Evolutionary conservation across 1,284 basidiomycete species (phyloP), one percentile per base, ranked within the genome.

Genomic region (Fomes fomentarius): DNA sequence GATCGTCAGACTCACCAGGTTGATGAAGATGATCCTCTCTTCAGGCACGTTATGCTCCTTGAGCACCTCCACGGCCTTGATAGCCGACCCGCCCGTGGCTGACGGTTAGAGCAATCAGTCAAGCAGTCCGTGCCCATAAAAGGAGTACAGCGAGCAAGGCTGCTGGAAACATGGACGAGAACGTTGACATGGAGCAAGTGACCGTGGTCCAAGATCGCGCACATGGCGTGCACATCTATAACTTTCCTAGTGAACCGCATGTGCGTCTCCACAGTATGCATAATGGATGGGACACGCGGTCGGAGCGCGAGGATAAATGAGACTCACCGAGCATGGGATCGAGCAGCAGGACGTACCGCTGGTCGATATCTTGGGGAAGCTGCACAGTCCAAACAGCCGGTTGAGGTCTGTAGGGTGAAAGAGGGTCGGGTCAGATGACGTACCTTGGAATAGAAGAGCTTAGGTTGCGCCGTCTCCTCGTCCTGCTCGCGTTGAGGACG

Each of bases 21-120:
- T 98, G 63, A 99, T 84, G 75, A 99, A 99, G 63, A 99, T 90
- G 65, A 99, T 98, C 52, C 93, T 84, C 58, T 94, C 88, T 71
- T 89, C 89, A 12, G 84, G 84, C 26, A 99, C 96, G 34, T 92
- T 93, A 66, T 95, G 89, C 50, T 94, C 89, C 70, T 91, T 84
- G 19, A 99, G 79, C 8, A 98, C 93, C 70, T 98, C 94, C 47
- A 98, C 93, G 0, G 96, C 96, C 72, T 98, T 98, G 74, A 97
- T 95, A 2, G 96, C 97, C 15, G 95, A 98, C 39, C 97, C 96
- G 30, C 96, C 96, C 0, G 96, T 99, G 0, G 96, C 95, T 95
- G 61, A 22, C 25, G 34, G 14, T n/a, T 8, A 31, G 1, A 22
- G 11, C 26, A 6, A 14, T 9, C 51, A 28, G n/a, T 50, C 26